Evolutionary conservation across 2,329 filamentous ascomycete species (phyloP).

Genomic region (Calonectria leucothoes): DNA sequence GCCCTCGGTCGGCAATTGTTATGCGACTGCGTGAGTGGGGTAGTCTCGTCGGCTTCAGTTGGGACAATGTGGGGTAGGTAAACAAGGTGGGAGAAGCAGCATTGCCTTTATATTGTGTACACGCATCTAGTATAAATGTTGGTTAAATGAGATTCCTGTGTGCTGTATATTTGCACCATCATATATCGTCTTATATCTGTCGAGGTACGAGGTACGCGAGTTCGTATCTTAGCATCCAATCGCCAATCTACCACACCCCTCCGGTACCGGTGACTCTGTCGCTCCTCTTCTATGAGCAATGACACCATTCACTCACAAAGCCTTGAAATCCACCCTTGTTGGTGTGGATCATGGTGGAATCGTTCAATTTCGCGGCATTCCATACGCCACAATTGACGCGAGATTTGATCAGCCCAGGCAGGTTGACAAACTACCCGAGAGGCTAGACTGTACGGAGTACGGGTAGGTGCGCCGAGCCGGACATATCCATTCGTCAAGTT

Average conservation of each 20-base stretch:
- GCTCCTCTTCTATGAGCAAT: neutral
- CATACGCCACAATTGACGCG: slow-evolving; percentile 7
- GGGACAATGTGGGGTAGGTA: neutral
- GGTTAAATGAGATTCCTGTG: neutral
- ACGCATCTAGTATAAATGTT: neutral
- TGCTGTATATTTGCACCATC: neutral
- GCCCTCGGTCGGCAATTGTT: neutral
- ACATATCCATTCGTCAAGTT: neutral
- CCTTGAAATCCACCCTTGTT: neutral
- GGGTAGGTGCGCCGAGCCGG: neutral
- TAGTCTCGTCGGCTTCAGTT: neutral
- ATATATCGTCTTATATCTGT: neutral
- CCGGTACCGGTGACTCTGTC: neutral
- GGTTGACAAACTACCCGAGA: neutral
- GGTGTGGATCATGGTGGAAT: neutral
- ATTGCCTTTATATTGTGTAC: neutral
- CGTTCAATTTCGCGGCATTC: slow-evolving; percentile 19
- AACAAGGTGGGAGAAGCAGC: neutral
- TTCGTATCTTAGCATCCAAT: neutral
- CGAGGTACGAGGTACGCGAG: neutral
- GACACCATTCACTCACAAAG: neutral
- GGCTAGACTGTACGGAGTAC: slow-evolving; percentile 14
- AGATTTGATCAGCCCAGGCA: neutral
- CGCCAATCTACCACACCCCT: neutral
- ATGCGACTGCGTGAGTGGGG: neutral